Evolutionary conservation across 129 eudicot genomes (phyloP).

Genomic region (Deinandra increscens): DNA sequence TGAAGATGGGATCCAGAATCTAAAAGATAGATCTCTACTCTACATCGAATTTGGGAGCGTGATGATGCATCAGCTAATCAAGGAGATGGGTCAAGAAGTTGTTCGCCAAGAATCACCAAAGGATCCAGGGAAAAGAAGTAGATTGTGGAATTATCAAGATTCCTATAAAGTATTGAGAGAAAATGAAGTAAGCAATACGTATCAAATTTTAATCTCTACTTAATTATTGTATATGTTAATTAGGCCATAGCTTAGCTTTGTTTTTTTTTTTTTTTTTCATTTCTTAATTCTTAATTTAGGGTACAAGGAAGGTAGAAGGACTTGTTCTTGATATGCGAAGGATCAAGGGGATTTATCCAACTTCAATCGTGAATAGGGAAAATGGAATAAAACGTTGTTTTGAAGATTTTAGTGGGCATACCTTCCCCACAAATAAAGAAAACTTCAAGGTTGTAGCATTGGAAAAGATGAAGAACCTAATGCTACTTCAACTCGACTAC

Average conservation of each 20-base stretch:
- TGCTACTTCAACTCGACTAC: conserved; percentile 23
- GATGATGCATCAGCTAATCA: conserved; percentile 32
- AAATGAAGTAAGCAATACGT: conserved; percentile 1
- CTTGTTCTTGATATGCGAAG: conserved; percentile 15
- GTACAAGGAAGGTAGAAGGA: conserved; percentile 21
- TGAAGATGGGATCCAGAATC: conserved; percentile 22
- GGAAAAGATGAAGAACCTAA: conserved; percentile 28
- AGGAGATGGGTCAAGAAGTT: conserved; percentile 33
- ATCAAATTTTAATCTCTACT: neutral
- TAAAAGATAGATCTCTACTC: conserved; percentile 27
- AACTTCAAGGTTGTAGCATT: neutral
- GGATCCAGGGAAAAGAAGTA: conserved; percentile 27
- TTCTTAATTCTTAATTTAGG: conserved; percentile 2
- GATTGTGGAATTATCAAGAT: conserved; percentile 29
- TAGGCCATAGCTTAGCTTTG: neutral
- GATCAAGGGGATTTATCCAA: neutral
- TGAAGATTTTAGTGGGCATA: neutral
- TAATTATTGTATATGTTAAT: neutral
- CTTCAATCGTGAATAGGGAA: neutral
- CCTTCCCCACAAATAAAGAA: neutral
- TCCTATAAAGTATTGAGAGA: conserved; percentile 10
- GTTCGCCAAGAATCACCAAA: conserved; percentile 36
- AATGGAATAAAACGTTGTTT: neutral
- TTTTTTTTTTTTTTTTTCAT: too few relatives aligned
- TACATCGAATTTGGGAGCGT: conserved; percentile 8